A percentile compares a stretch with the other conserved stretches of the same genome.
phyloP scores from a whole-genome alignment of 2,329 filamentous ascomycete genomes.

The Botryotinia convoluta region DNA sequence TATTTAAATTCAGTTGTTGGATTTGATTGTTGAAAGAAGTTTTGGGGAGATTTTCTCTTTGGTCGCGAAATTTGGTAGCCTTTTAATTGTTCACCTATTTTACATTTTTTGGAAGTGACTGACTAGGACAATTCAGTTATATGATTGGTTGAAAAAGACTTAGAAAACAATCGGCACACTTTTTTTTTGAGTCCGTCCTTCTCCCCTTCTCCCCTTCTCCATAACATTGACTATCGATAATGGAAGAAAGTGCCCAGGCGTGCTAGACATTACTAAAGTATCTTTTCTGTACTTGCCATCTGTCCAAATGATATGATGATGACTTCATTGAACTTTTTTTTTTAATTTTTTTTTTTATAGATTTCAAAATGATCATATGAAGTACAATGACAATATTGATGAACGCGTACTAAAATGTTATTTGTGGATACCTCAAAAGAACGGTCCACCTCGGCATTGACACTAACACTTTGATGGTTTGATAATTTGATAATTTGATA shows the following conservation, averaged over 20 bases:
- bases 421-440: background rate
- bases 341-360: no score
- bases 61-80: slow-evolving; percentile 5
- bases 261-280: background rate
- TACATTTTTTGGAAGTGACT: background rate
- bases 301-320: background rate
- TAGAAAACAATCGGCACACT: background rate
- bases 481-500: background rate
- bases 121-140: background rate
- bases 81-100: background rate
- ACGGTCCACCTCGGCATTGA: background rate
- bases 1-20: background rate
- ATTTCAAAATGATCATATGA: background rate
- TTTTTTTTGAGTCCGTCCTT: background rate
- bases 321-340: background rate
- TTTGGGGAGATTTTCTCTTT: background rate
- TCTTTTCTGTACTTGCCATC: background rate
- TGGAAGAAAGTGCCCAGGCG: background rate
- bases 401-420: background rate
- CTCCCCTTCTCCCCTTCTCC: background rate
- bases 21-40: background rate
- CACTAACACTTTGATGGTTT: background rate
- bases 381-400: background rate
- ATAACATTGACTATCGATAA: background rate
- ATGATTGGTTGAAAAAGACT: background rate